Conservation (phyloP, 2,329 filamentous ascomycete genomes). For the Neophaeococcomyces aloes region DNA sequence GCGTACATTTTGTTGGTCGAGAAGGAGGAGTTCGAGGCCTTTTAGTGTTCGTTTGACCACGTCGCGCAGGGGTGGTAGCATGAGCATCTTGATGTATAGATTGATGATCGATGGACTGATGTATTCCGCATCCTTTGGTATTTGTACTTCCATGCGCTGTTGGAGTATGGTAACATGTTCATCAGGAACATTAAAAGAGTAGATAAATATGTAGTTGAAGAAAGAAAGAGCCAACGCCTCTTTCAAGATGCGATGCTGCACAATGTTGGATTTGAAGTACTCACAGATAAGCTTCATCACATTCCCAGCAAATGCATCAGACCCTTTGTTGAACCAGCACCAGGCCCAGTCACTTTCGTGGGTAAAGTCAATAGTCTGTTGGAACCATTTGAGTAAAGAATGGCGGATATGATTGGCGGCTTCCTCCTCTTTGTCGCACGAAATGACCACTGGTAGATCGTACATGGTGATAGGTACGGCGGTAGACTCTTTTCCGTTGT, state of each 20-base stretch:
- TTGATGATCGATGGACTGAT: slow-evolving; percentile 9
- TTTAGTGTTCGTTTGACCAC: slow-evolving; percentile 8
- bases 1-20: slow-evolving; percentile 5
- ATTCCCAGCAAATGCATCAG: slow-evolving; percentile 1
- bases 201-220: slow-evolving; percentile 9
- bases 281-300: slow-evolving; percentile 9
- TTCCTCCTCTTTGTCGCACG: slow-evolving; percentile 8
- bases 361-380: slow-evolving; percentile 3
- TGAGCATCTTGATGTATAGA: slow-evolving; percentile 9
- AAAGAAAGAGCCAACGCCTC: slow-evolving; percentile 7
- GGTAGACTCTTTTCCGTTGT: slow-evolving; percentile 8
- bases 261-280: slow-evolving; percentile 6
- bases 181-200: slow-evolving; percentile 8
- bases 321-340: slow-evolving; percentile 6
- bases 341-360: slow-evolving; percentile 7
- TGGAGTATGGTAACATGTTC: background rate
- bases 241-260: slow-evolving; percentile 2
- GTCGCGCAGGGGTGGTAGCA: slow-evolving; percentile 7
- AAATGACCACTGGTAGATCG: slow-evolving; percentile 8
- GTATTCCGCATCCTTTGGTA: slow-evolving; percentile 3
- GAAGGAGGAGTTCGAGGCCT: slow-evolving; percentile 5
- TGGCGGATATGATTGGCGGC: slow-evolving; percentile 8
- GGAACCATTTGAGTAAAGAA: slow-evolving; percentile 5
- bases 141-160: slow-evolving; percentile 1
- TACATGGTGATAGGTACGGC: slow-evolving; percentile 7